Base-by-base conservation (phyloP, 2,329 filamentous ascomycete genomes). In the Cyphellophora europaea region DNA sequence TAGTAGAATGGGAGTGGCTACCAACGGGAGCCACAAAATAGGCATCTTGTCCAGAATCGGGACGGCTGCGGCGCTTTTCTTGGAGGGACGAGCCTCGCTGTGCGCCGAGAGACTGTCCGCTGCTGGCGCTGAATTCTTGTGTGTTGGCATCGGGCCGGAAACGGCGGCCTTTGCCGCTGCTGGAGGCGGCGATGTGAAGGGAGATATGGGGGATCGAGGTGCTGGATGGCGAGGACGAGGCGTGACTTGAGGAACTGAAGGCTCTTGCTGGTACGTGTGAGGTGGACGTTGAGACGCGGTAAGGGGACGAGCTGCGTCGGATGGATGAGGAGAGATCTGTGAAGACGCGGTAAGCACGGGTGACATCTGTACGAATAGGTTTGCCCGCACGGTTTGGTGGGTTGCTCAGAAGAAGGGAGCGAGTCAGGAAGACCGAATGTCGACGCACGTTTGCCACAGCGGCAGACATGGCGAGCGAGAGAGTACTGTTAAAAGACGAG, bases 41-140 rank as follows among this genome's bases (percentile, higher is more conserved):
- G 38, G 91, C 85, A 69, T 98, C 91, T 61, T 98, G 88, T 11
- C 91, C 91, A 33, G 83, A 91, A 39, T 77, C 80, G 32, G 81
- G 83, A 15, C 82, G 76, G 43, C 66, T 70, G 47, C 65, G 67
- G 54, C 76, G 75, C 52, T 72, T 66, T 47, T 69, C 75, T 67
- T 57, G 76, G 68, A 53, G 51, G 46, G 53, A 55, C 43, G 45
- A 48, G 12, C 55, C 56, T 6, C 39, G 39, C 31, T 61, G 53
- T 5, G 56, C 27, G 27, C 58, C 62, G 4, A 65, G 49, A 3
- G 53, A 56, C 35, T 56, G 52, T 6, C 54, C 53, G 32, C 48
- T 37, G 4, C 42, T 38, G 2, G 76, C 76, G 44, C 80, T 77
- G 63, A 85, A 88, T 53, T 79, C 75, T 57, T 82, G 83, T 37